Evolutionary conservation across 225 moss, liverwort and hornwort species (phyloP), one percentile per base, ranked within the genome.

Genomic region (Climacium dendroides): DNA sequence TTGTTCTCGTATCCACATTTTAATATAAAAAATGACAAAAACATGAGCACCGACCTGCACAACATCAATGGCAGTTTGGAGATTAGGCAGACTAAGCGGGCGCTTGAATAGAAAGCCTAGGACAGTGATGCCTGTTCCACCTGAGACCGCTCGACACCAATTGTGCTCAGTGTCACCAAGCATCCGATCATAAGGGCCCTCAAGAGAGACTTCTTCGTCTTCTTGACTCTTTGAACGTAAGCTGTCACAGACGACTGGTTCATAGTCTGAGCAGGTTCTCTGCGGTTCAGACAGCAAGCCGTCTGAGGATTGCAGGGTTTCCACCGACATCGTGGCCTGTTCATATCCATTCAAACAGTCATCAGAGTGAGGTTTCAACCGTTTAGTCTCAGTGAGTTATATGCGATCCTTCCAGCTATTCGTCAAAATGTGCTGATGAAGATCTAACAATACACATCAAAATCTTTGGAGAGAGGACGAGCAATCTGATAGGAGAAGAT

Each of bases 91-190:
- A 78, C 91, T 89, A 35, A 99, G 85, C 55, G 77, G 80, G 45
- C 85, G 74, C 78, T 87, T 92, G 88, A 99, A 96, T 19, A 97
- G 90, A 79, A 97, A 80, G 45, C 95, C 94, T 64, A 99, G 90
- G 50, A 99, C 97, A 60, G 94, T 94, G 81, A 99, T 95, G 75
- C 99, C 99, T 74, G 97, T 99, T 54, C 99, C 99, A 35, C 88
- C 93, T 15, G 89, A 92, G 81, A 99, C 99, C 54, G 99, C 97
- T 90, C 96, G 92, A 90, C 97, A 99, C 99, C 99, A 99, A 85
- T 97, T 99, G 69, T 97, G 96, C 92, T 99, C 99, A 37, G 99
- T 99, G 59, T 96, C 93, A 52, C 99, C 99, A 26, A 96, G 92
- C 87, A 93, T 82, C 73, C 97, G 92, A 54, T 96, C 95, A 83